phyloP scores from a whole-genome alignment of 129 eudicot genomes.

The Daucus carota region DH1_v3.0 NC_030386.2:31990001-31990500 shows the following conservation, averaged over 20 bases:
- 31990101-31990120: constrained; percentile 57
- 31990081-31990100: constrained; percentile 77
- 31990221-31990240: background rate
- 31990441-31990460: background rate
- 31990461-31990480: background rate
- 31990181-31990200: constrained; percentile 5
- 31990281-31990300: background rate
- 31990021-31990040: constrained; percentile 82
- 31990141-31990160: constrained; percentile 28
- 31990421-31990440: background rate
- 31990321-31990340: background rate
- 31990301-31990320: background rate
- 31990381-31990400: background rate
- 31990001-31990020: constrained; percentile 75
- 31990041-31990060: constrained; percentile 80
- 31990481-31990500: background rate
- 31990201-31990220: background rate
- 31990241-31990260: background rate
- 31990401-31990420: background rate
- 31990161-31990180: background rate
- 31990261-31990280: background rate
- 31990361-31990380: background rate
- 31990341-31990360: background rate
- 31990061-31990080: constrained; percentile 74
- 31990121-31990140: constrained; percentile 58